Percentiles rank a stretch among this genome's conserved stretches.
phyloP scores from a whole-genome alignment of 345 rosid genomes.

The Lepidium africanum region DNA sequence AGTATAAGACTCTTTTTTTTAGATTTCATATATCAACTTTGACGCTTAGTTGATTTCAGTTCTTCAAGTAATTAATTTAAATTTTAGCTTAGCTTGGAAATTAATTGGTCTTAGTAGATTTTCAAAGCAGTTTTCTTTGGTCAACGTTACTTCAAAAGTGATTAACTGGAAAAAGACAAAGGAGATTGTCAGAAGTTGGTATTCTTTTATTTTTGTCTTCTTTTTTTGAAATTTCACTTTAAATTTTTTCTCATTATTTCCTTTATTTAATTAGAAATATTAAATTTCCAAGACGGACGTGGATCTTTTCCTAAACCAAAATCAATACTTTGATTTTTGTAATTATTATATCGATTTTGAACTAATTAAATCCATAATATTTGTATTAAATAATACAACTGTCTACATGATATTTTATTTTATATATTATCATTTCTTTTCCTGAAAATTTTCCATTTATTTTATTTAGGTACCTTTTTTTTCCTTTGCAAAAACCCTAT shows the following conservation, averaged over 20 bases:
- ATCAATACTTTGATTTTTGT: slow-evolving; percentile 65
- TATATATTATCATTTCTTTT: slow-evolving; percentile 9
- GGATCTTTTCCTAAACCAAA: slow-evolving; percentile 85
- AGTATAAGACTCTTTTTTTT: not conserved
- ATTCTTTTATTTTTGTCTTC: slow-evolving; percentile 8
- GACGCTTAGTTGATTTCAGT: not conserved
- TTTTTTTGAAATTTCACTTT: slow-evolving; percentile 20
- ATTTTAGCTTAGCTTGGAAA: slow-evolving; percentile 3
- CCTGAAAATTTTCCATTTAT: slow-evolving; percentile 9
- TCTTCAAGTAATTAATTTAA: not conserved
- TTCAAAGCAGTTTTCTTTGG: slow-evolving; percentile 30
- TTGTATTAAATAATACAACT: slow-evolving; percentile 31
- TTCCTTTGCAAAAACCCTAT: slow-evolving; percentile 24
- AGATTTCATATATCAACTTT: not conserved
- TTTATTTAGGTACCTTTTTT: slow-evolving; percentile 5
- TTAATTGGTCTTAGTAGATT: slow-evolving; percentile 35
- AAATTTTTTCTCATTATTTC: slow-evolving; percentile 10
- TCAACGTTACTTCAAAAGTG: slow-evolving; percentile 31
- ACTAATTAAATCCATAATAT: slow-evolving; percentile 38
- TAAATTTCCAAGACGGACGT: slow-evolving; percentile 93
- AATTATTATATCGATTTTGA: slow-evolving; percentile 51
- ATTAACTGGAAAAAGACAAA: slow-evolving; percentile 29
- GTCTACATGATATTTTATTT: slow-evolving; percentile 15
- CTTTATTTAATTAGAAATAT: slow-evolving; percentile 44
- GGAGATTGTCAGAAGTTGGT: slow-evolving; percentile 59